Evolutionary conservation across 495 filamentous ascomycete genomes (phyloP).

Genomic region (Daldinia loculata): DNA sequence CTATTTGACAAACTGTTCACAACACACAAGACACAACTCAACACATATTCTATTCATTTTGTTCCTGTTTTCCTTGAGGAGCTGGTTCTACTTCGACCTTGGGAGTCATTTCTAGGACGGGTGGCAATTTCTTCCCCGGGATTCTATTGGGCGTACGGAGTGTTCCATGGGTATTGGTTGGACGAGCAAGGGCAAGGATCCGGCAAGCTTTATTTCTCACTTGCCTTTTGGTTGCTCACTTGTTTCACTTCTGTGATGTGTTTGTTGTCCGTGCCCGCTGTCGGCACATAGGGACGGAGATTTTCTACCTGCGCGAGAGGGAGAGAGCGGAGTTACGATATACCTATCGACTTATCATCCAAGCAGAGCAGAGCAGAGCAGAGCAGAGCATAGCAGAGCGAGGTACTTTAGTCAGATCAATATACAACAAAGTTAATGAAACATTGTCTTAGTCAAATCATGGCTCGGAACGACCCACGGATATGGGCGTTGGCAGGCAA

Average conservation of each 20-base stretch:
- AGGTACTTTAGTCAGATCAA: conserved; percentile 23
- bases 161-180: conserved; percentile 26
- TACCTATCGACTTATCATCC: conserved; percentile 22
- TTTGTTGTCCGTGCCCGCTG: not conserved
- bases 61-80: conserved; percentile 15
- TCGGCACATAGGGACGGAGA: not conserved
- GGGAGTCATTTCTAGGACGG: conserved; percentile 40
- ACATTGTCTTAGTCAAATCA: not conserved
- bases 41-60: conserved; percentile 12
- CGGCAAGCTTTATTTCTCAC: conserved; percentile 20
- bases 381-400: conserved; percentile 8
- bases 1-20: conserved; percentile 8
- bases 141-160: conserved; percentile 35
- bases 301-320: not conserved
- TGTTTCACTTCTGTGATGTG: conserved; percentile 6
- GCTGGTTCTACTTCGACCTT: conserved; percentile 37
- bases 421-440: conserved; percentile 27
- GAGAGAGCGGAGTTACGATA: conserved; percentile 18
- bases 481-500: conserved; percentile 3
- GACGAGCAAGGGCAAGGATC: conserved; percentile 26
- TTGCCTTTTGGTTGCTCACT: conserved; percentile 16
- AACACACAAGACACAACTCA: not conserved
- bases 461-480: conserved; percentile 1
- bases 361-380: conserved; percentile 6
- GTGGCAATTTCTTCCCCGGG: conserved; percentile 21